Evolutionary conservation across 2,329 filamentous ascomycete species (phyloP).

Genomic region (Lecanoromycetidae sp.): DNA sequence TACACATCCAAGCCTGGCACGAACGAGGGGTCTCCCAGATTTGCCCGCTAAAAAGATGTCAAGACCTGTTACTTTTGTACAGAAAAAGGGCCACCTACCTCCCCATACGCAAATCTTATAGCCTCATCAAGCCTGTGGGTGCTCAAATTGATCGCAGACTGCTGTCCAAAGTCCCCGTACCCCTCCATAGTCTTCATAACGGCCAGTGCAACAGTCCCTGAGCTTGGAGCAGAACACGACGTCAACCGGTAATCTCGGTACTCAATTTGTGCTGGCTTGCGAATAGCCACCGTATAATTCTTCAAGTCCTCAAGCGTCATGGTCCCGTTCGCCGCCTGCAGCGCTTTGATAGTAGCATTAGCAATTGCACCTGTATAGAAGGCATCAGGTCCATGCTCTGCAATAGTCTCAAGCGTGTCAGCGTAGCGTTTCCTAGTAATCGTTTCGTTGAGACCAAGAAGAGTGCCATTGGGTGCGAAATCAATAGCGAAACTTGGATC

Average conservation of each 20-base stretch:
- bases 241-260: constrained; percentile 62
- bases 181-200: constrained; percentile 75
- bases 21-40: constrained; percentile 72
- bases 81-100: constrained; percentile 23
- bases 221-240: constrained; percentile 60
- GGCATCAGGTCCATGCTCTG: constrained; percentile 55
- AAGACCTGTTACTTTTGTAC: constrained; percentile 1
- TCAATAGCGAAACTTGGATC: constrained; percentile 75
- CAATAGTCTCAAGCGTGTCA: constrained; percentile 65
- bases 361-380: constrained; percentile 67
- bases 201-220: constrained; percentile 62
- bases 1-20: constrained; percentile 51
- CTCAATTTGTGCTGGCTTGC: constrained; percentile 50
- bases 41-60: constrained; percentile 42
- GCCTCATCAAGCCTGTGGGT: constrained; percentile 78
- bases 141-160: constrained; percentile 50
- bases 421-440: constrained; percentile 76
- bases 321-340: constrained; percentile 62
- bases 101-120: constrained; percentile 76
- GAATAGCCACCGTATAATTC: constrained; percentile 57
- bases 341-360: constrained; percentile 55
- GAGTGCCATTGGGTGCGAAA: constrained; percentile 71
- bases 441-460: constrained; percentile 58
- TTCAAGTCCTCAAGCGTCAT: constrained; percentile 71
- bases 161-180: constrained; percentile 51